phyloP scores from a whole-genome alignment of 345 rosid species.

The Salix brachista region DNA sequence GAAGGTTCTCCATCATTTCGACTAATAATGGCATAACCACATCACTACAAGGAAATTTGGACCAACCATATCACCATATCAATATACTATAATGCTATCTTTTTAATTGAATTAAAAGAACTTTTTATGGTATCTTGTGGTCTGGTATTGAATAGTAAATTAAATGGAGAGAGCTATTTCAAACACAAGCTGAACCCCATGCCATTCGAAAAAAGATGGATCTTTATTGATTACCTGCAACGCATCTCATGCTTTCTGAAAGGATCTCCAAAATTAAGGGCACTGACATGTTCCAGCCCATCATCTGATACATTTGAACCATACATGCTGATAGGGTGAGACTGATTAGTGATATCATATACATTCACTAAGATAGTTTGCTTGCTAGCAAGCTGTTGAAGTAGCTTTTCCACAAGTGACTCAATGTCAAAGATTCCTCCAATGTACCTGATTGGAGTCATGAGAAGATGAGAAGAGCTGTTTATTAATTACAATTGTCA shows the following conservation, averaged over 20 bases:
- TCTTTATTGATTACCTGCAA: slow-evolving; percentile 64
- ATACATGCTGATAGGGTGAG: slow-evolving; percentile 88
- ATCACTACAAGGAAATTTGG: background rate
- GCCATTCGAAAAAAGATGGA: slow-evolving; percentile 4
- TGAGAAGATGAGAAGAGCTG: slow-evolving; percentile 8
- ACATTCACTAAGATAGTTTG: slow-evolving; percentile 91
- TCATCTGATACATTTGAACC: slow-evolving; percentile 63
- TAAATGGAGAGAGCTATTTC: background rate
- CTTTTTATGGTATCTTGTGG: background rate
- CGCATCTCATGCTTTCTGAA: slow-evolving; percentile 87
- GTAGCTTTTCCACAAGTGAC: slow-evolving; percentile 86
- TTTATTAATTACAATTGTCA: background rate
- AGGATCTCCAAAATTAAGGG: slow-evolving; percentile 92
- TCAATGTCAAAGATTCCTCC: slow-evolving; percentile 93
- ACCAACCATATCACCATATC: background rate
- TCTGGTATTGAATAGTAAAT: background rate
- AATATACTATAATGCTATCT: background rate
- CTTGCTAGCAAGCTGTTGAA: slow-evolving; percentile 94
- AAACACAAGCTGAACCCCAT: slow-evolving; percentile 1
- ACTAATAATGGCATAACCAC: background rate
- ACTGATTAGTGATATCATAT: slow-evolving; percentile 62
- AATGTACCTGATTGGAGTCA: slow-evolving; percentile 58
- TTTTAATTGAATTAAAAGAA: background rate
- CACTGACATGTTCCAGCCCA: slow-evolving; percentile 56
- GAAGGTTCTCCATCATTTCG: slow-evolving; percentile 1